Base-by-base conservation (phyloP, 169 alveolate genomes). In the Cryptosporidium muris region DNA sequence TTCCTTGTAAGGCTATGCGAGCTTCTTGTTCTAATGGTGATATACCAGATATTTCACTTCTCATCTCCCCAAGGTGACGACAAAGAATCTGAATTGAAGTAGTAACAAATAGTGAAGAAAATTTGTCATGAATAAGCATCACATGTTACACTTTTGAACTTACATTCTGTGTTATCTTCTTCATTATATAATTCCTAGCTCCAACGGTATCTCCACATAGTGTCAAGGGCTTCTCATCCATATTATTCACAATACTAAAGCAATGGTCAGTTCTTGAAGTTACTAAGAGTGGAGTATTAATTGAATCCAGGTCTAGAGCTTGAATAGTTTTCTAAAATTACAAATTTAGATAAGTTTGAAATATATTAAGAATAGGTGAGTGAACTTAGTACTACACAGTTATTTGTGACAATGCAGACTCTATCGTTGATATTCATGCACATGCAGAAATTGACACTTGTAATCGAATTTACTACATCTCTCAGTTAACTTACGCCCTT, bases 11-110 rank as follows among this genome's bases (percentile, higher is more conserved):
- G 16, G 54, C 85, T 68, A 54, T 74, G 40, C 68, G 54, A 42
- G 85, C 85, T 58, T 74, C 74, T 16, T 74, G 85, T 37, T 74
- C 85, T 42, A 74, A 11, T 14, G 85, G 85, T 7, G 85, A 74
- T 36, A 74, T 58, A 9, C 85, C 85, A 2, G 85, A 74, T 12
- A 74, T 74, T 25, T 74, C 85, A 25, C 40, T 58, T 74, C 85
- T 56, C 85, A 74, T 74, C 47, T 74, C 51, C 12, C 85, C 85
- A n/a, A 74, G 40, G 48, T 74, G 38, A n/a, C 54, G 9, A 37
- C 85, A 74, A 2, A 74, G 63, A 74, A 74, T 74, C 85, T 74
- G 16, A 40, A 47, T 1, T 66, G 4, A 37, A 51, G 6, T 3
- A 53, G 43, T 14, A 12, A 66, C 36, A 34, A 14, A 4, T n/a